phyloP scores from a whole-genome alignment of 2,329 filamentous ascomycete species.

The Phyllosticta paracitricarpa region DNA sequence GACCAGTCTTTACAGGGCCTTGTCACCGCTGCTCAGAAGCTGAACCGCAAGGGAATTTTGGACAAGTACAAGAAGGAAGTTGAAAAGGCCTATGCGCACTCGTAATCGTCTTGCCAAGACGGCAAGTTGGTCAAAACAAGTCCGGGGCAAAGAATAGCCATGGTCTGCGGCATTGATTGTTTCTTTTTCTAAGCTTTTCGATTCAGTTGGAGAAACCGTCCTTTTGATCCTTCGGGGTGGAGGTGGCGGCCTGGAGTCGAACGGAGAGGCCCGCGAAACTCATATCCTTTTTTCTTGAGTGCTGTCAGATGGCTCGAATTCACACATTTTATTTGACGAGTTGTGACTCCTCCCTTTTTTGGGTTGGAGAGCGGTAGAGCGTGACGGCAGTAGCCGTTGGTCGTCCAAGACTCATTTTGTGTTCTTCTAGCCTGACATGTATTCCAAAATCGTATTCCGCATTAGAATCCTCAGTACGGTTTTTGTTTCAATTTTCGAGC shows the following conservation, averaged over 20 bases:
- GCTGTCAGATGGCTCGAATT: neutral
- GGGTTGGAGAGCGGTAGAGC: no score
- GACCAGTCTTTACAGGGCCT: conserved; percentile 29
- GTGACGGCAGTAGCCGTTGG: neutral
- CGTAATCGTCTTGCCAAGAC: neutral
- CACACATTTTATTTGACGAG: neutral
- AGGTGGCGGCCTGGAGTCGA: neutral
- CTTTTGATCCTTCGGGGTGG: neutral
- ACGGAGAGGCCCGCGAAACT: neutral
- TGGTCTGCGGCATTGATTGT: neutral
- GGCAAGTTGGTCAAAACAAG: neutral
- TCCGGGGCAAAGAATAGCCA: neutral
- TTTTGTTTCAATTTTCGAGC: no score
- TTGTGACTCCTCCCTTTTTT: neutral
- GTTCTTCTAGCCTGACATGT: no score
- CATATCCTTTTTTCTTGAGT: neutral
- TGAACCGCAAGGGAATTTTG: conserved; percentile 41
- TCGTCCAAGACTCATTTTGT: neutral
- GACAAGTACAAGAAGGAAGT: conserved; percentile 43
- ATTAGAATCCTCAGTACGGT: no score
- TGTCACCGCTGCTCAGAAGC: conserved; percentile 43
- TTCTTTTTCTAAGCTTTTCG: neutral
- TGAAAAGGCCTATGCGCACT: conserved; percentile 34
- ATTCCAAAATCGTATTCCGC: no score
- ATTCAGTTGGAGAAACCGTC: neutral